Evolutionary conservation across 1,139 yeast genomes (phyloP).

Genomic region (Zygosaccharomyces sapae): DNA sequence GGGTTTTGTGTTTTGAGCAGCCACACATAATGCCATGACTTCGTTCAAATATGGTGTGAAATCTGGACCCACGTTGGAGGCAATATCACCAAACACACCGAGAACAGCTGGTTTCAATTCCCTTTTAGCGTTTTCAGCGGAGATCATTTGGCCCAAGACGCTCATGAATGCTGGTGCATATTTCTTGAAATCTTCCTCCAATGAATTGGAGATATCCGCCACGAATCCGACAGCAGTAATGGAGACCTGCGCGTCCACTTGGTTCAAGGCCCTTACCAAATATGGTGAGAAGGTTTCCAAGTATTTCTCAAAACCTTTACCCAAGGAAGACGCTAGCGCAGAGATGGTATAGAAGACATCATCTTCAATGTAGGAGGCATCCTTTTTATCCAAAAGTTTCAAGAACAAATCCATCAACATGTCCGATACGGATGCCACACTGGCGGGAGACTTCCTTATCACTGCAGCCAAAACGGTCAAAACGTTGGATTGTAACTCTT

Average conservation of each 20-base stretch:
- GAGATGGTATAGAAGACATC: conserved; percentile 90
- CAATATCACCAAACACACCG: conserved; percentile 96
- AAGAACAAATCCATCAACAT: conserved; percentile 78
- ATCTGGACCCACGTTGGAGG: conserved; percentile 74
- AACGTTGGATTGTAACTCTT: conserved; percentile 84
- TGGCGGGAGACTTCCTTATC: conserved; percentile 73
- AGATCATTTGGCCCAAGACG: conserved; percentile 68
- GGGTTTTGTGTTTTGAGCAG: conserved; percentile 44
- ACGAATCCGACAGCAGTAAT: conserved; percentile 90
- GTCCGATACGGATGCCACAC: conserved; percentile 69
- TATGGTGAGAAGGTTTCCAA: conserved; percentile 81
- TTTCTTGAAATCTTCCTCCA: conserved; percentile 67
- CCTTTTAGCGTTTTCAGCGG: conserved; percentile 61
- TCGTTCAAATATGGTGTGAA: conserved; percentile 73
- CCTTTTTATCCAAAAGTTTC: conserved; percentile 55
- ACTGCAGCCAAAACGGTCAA: conserved; percentile 83
- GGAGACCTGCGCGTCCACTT: conserved; percentile 78
- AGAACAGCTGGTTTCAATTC: conserved; percentile 83
- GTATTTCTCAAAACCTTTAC: conserved; percentile 64
- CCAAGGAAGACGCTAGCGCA: conserved; percentile 79
- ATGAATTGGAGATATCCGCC: conserved; percentile 93
- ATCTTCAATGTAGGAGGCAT: conserved; percentile 84
- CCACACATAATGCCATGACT: conserved; percentile 60
- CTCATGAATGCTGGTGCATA: conserved; percentile 81
- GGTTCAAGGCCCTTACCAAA: conserved; percentile 70